Percentiles rank a stretch among this genome's conserved stretches.
Conservation (phyloP, 176 grass and related monocot genomes). For the Phyllostachys edulis region DNA sequence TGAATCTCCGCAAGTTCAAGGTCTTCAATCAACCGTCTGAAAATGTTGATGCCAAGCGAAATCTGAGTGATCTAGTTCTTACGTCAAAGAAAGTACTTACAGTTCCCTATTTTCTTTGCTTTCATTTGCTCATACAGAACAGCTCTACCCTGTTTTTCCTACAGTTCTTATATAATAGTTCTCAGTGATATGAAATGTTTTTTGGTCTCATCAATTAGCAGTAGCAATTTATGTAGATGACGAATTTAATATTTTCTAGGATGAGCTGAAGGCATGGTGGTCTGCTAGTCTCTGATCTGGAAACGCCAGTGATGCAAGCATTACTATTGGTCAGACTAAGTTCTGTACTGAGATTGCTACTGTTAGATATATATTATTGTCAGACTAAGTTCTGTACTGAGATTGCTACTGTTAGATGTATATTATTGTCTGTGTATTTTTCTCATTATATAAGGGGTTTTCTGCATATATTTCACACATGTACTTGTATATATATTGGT, state of each 20-base stretch:
- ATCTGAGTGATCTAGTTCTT: neutral
- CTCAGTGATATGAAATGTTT: neutral
- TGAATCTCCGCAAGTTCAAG: no score
- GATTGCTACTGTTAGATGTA: no score
- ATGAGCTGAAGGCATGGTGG: constrained; percentile 87
- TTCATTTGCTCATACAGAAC: neutral
- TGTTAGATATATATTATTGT: no score
- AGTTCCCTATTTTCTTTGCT: neutral
- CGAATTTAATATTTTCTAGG: constrained; percentile 40
- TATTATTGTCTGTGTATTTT: no score
- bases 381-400: no score
- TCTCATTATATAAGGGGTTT: no score
- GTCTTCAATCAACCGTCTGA: no score
- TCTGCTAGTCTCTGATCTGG: constrained; percentile 25
- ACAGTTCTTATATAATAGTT: neutral
- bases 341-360: neutral
- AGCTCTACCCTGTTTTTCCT: neutral
- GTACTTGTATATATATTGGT: no score
- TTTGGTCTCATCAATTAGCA: neutral
- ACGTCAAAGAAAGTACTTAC: neutral
- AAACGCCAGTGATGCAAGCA: neutral
- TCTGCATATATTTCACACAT: no score
- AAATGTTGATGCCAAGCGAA: neutral
- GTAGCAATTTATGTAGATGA: neutral
- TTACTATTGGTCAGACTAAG: neutral